Base-by-base conservation (phyloP, 495 filamentous ascomycete genomes). In the Trichoderma parareesei region DNA sequence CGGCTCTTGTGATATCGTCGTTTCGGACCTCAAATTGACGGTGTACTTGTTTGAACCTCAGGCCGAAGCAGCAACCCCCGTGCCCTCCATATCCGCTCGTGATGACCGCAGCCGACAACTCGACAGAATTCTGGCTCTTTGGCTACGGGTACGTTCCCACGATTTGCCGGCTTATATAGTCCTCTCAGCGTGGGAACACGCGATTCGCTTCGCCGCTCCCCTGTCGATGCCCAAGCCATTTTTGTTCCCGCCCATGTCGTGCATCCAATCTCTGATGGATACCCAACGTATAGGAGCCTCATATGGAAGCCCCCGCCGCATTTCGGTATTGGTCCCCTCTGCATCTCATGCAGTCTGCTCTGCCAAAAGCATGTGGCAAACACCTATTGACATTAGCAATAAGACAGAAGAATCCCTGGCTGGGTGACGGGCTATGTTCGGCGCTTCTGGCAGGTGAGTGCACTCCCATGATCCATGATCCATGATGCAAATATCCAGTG, bases 281-380 rank as follows among this genome's bases (percentile, higher is more conserved):
- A n/a, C 74, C 67, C 62, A 61, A 68, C 53, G 64, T 62, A 40
- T 65, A 98, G 93, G 75, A 96, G 91, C 67, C 79, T 98, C 74
- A 98, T 98, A 65, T 98, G 93, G 93, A 98, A 98, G 73, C 93
- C 94, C 35, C 95, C 94, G 60, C 94, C 95, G 61, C 90, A 96
- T 72, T 97, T 87, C 74, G 93, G 94, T 97, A 86, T 64, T 80
- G 38, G 11, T 53, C 46, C 60, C n/a, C 18, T 61, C 27, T 35
- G 33, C 64, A 20, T 44, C 64, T 35, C 4, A 10, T 59, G 27
- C 20, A 38, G 33, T 38, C 9, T 62, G 42, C 13, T 35, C 60
- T 20, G 18, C 10, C 20, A 35, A 33, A 57, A 35, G 6, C 46
- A 38, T 4, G 16, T 20, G 18, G 18, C 9, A 65, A 42, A n/a